These are phyloP conservation scores for Phlebopus sp. DNA, from an alignment of 1,284 basidiomycete genomes.

Conservation along the genomic window DNA sequence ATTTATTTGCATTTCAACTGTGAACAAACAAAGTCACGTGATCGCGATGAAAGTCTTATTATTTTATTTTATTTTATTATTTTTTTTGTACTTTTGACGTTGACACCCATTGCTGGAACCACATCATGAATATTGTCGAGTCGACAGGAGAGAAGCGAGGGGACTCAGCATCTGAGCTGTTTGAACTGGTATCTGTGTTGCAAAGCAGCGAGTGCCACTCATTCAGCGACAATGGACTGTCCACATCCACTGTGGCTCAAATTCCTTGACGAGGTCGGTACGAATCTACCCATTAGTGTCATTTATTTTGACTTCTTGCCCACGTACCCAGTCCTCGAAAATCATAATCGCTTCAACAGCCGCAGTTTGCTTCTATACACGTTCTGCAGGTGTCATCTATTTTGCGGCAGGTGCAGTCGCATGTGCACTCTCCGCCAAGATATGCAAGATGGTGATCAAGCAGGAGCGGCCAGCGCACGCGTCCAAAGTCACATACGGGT, in stretches of 20 bases:
- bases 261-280: slow-evolving; percentile 34
- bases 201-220: too few species aligned
- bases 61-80: too few species aligned
- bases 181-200: too few species aligned
- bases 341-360: slow-evolving; percentile 60
- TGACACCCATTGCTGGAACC: too few species aligned
- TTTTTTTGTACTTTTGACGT: too few species aligned
- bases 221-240: too few species aligned
- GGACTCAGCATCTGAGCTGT: too few species aligned
- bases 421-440: slow-evolving; percentile 65
- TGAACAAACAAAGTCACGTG: slow-evolving; percentile 33
- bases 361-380: slow-evolving; percentile 58
- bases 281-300: neutral
- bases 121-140: too few species aligned
- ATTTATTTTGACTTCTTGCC: neutral
- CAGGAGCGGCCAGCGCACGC: slow-evolving; percentile 66
- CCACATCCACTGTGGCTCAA: too few species aligned
- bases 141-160: too few species aligned
- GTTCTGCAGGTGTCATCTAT: slow-evolving; percentile 66
- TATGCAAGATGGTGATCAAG: slow-evolving; percentile 63
- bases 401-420: slow-evolving; percentile 63
- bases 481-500: slow-evolving; percentile 66
- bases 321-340: slow-evolving; percentile 23
- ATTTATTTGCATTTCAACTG: slow-evolving; percentile 29
- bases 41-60: too few species aligned